phyloP scores from a whole-genome alignment of 208 protist genomes.

The Leishmania mexicana region DNA sequence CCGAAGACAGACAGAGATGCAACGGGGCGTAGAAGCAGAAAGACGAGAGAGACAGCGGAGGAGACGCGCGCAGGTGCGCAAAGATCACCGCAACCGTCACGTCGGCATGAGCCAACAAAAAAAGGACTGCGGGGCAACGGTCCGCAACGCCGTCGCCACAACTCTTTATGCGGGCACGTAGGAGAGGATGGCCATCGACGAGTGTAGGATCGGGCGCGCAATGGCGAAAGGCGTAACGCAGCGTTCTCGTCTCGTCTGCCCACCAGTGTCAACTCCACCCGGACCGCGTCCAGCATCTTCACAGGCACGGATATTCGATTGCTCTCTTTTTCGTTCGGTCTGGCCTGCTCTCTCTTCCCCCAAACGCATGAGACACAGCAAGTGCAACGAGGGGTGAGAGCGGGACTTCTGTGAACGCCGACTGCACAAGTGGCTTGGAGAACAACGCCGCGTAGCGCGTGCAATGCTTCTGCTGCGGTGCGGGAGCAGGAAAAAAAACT shows the following conservation, averaged over 20 bases:
- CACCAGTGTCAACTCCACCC: neutral
- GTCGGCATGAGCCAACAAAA: neutral
- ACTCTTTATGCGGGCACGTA: neutral
- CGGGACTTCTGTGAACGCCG: neutral
- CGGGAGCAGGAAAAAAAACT: neutral
- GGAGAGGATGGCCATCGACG: neutral
- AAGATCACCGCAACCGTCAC: neutral
- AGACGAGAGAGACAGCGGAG: neutral
- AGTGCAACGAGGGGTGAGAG: neutral
- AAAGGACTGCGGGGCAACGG: neutral
- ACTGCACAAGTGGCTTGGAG: neutral
- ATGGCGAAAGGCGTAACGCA: neutral
- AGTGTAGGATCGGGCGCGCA: neutral
- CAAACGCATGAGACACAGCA: neutral
- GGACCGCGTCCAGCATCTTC: neutral
- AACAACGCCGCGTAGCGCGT: neutral
- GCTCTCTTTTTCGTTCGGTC: neutral
- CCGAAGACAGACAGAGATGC: neutral
- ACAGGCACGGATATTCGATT: neutral
- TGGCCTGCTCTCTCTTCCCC: neutral
- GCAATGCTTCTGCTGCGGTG: neutral
- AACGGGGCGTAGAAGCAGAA: neutral
- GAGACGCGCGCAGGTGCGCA: neutral
- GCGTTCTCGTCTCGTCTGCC: neutral
- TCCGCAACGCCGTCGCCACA: neutral